Base-by-base conservation (phyloP, 2,329 filamentous ascomycete species). In the Aaosphaeria arxii region DNA sequence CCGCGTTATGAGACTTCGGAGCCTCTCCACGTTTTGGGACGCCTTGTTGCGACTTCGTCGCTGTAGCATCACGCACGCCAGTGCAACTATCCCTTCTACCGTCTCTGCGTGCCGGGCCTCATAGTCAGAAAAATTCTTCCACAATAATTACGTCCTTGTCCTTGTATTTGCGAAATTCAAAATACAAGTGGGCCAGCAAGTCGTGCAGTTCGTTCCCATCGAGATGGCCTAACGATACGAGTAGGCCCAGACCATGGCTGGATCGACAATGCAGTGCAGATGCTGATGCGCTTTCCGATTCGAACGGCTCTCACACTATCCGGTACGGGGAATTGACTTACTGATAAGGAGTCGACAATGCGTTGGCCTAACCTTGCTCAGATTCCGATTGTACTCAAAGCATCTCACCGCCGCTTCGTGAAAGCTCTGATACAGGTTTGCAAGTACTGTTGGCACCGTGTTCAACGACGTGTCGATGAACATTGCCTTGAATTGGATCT, bases 391-490 rank as follows among this genome's bases (percentile, higher is more conserved):
- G 61, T 86, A 85, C 51, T 78, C 73, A 56, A 83, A 81, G 68
- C 80, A 80, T 72, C 92, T 95, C 72, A 83, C 84, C 6, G 89
- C 91, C 5, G 88, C 85, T 67, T 95, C 89, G 13, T 76, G 61
- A 59, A 96, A 92, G 31, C 84, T 84, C n/a, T 79, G 78, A 60
- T 86, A 82, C 4, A 96, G 74, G 57, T 94, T 95, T n/a, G 73
- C 69, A 4, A 92, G 75, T 9, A 94, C 87, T 0, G 85, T 88
- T 4, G 66, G 57, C 6, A 80, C 65, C 4, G 84, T 81, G 72
- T 97, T 97, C 74, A 92, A 85, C 4, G 77, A 71, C 4, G 88
- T 88, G 67, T 95, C 90, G 59, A 89, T 86, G 66, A 90, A 88
- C 84, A 95, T 91, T 43, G 83, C 76, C 59, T 94, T 88, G 44